A percentile compares a stretch with the other conserved stretches of the same genome.
These are phyloP conservation scores for Annulohypoxylon maeteangense DNA, from an alignment of 495 filamentous ascomycete species.

Conservation along the genomic window DNA sequence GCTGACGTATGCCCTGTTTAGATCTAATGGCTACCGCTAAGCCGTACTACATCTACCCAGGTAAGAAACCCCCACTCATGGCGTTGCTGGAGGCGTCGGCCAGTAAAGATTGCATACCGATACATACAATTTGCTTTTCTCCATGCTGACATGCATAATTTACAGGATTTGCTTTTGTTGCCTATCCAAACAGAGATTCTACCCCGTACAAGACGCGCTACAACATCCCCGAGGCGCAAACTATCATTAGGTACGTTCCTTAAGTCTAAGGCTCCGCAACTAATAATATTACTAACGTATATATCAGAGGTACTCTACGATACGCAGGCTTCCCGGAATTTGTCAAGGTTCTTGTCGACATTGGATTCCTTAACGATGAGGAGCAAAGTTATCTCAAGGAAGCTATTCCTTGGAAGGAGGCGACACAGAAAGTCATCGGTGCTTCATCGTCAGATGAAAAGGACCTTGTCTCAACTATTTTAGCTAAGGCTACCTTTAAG, in stretches of 20 bases:
- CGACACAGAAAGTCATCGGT: conserved; percentile 76
- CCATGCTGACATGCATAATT: background rate
- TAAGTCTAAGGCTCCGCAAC: background rate
- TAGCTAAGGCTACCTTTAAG: conserved; percentile 77
- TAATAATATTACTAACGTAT: background rate
- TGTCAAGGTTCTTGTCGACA: conserved; percentile 85
- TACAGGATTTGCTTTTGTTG: conserved; percentile 72
- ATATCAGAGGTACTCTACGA: conserved; percentile 66
- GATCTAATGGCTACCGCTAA: conserved; percentile 89
- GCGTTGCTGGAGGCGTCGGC: too few species aligned
- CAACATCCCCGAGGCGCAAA: conserved; percentile 86
- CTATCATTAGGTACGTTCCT: conserved; percentile 72
- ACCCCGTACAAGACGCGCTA: conserved; percentile 88
- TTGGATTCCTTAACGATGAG: conserved; percentile 83
- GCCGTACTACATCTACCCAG: conserved; percentile 90
- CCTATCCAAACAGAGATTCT: conserved; percentile 93
- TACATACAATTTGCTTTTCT: too few species aligned
- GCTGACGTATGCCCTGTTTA: conserved; percentile 20
- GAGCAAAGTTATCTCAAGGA: conserved; percentile 67
- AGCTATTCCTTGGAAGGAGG: conserved; percentile 80
- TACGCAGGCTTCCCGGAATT: conserved; percentile 91
- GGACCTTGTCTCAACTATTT: conserved; percentile 77
- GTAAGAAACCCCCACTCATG: conserved; percentile 57
- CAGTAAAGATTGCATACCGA: too few species aligned
- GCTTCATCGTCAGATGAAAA: conserved; percentile 68